Evolutionary conservation across 768 basidiomycete genomes (phyloP), one percentile per base, ranked within the genome.

Genomic region (Tricholomella constricta): DNA sequence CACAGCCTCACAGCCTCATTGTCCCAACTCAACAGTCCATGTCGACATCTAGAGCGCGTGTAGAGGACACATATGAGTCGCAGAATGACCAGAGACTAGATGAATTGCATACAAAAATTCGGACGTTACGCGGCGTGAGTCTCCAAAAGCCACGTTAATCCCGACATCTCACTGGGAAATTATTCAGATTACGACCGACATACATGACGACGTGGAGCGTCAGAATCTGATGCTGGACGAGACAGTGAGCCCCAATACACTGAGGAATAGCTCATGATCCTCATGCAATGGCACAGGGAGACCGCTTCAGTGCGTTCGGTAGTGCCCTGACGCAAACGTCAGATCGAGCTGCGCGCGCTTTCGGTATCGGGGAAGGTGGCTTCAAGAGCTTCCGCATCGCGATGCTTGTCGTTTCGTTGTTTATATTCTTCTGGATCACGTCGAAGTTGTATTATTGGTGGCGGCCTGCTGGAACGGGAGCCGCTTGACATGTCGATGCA

Each of bases 21-120:
- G n/a, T n/a, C n/a, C n/a, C n/a, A n/a, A n/a, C n/a, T n/a, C n/a
- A 2, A 22, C 11, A 11, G n/a, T 17, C 47, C 55, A 78, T 78
- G 73, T 74, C 77, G 23, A 65, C 74, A 6, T 78, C 77, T 29
- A 69, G 76, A 61, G 67, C 68, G 42, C 71, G 67, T 17, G 76
- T 80, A 7, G 88, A 91, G 65, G 82, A 88, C 51, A 88, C 86
- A 1, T 92, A 93, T 61, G 91, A 94, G 68, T 65, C 79, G 6
- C 91, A 94, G 68, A 94, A 94, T 65, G 90, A 94, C 75, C 85
- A 90, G 62, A 77, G 83, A 25, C 78, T 94, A 10, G 90, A 94
- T 51, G 88, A 91, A 45, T 75, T 94, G 2, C 91, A 94, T 68
- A 83, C 89, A 17, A 94, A 94, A 67, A 82, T 93, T 43, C 81